A percentile compares a stretch with the other conserved stretches of the same genome.
These are phyloP conservation scores for Oligophagozyma castellii DNA, from an alignment of 1,139 yeast genomes.

Conservation along the genomic window DNA sequence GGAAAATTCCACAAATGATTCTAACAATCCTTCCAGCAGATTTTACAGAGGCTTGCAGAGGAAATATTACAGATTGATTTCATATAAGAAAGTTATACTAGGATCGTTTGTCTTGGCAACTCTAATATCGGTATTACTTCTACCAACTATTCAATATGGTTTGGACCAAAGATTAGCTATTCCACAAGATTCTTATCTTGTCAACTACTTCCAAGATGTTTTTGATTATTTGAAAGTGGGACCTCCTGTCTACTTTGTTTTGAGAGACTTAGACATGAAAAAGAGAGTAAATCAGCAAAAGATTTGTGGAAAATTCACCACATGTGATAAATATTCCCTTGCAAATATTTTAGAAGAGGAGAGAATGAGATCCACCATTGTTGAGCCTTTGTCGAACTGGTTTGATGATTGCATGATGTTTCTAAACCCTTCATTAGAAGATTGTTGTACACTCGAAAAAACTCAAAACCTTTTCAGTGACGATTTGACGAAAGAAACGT, in stretches of 20 bases:
- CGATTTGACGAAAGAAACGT: slow-evolving; percentile 58
- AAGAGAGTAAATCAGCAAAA: slow-evolving; percentile 47
- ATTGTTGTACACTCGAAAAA: slow-evolving; percentile 66
- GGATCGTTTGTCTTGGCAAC: slow-evolving; percentile 31
- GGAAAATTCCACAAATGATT: slow-evolving; percentile 1
- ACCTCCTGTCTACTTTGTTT: slow-evolving; percentile 82
- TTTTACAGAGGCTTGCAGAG: no score
- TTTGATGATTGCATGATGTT: slow-evolving; percentile 79
- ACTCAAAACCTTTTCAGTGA: slow-evolving; percentile 40
- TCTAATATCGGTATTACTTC: slow-evolving; percentile 49
- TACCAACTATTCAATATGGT: slow-evolving; percentile 65
- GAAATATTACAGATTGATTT: not conserved
- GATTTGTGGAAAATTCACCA: slow-evolving; percentile 76
- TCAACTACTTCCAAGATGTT: slow-evolving; percentile 66
- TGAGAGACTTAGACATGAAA: slow-evolving; percentile 52
- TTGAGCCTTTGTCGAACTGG: slow-evolving; percentile 85
- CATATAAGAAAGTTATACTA: not conserved
- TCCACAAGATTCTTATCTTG: slow-evolving; percentile 69
- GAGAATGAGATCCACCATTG: slow-evolving; percentile 52
- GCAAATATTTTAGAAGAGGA: slow-evolving; percentile 84
- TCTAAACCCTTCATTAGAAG: slow-evolving; percentile 74
- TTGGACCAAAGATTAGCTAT: slow-evolving; percentile 83
- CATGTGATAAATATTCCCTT: slow-evolving; percentile 66
- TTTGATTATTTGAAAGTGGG: slow-evolving; percentile 69
- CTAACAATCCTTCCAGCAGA: slow-evolving; percentile 5